Conservation (phyloP, 805 yeast species). For the Monosporozyma solicola region DNA sequence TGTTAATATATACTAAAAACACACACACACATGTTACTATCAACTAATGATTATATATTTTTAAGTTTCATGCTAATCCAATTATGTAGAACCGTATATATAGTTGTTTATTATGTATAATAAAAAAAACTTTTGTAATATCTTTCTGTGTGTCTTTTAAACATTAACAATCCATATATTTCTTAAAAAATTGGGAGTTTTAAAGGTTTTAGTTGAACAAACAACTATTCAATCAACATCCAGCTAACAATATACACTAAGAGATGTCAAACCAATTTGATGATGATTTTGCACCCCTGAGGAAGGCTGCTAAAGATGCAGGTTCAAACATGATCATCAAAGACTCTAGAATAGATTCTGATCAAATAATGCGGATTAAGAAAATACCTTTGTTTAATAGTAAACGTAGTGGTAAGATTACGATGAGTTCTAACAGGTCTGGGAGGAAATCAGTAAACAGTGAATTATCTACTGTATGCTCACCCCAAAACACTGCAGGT, state of each 20-base stretch:
- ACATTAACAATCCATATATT: neutral
- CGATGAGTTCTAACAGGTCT: neutral
- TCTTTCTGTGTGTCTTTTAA: neutral
- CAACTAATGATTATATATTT: slow-evolving; percentile 1
- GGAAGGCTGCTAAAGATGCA: slow-evolving; percentile 18
- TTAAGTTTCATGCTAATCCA: neutral
- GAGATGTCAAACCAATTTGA: neutral
- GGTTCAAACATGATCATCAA: slow-evolving; percentile 17
- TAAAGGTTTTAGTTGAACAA: neutral
- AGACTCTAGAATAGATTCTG: slow-evolving; percentile 19
- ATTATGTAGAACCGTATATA: neutral
- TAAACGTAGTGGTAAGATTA: neutral
- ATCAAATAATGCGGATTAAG: slow-evolving; percentile 9
- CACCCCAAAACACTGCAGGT: neutral
- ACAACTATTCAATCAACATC: neutral
- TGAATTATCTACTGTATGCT: neutral
- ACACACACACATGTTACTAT: neutral
- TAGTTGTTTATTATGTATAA: slow-evolving; percentile 1
- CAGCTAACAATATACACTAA: neutral
- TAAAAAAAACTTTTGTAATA: slow-evolving; percentile 3
- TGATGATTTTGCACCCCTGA: slow-evolving; percentile 22
- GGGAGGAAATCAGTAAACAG: neutral
- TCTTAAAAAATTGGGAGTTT: neutral
- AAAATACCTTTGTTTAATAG: slow-evolving; percentile 10
- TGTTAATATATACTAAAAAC: neutral